Base-by-base conservation (phyloP, 2,329 filamentous ascomycete species). In the Penicillium sp. region DNA sequence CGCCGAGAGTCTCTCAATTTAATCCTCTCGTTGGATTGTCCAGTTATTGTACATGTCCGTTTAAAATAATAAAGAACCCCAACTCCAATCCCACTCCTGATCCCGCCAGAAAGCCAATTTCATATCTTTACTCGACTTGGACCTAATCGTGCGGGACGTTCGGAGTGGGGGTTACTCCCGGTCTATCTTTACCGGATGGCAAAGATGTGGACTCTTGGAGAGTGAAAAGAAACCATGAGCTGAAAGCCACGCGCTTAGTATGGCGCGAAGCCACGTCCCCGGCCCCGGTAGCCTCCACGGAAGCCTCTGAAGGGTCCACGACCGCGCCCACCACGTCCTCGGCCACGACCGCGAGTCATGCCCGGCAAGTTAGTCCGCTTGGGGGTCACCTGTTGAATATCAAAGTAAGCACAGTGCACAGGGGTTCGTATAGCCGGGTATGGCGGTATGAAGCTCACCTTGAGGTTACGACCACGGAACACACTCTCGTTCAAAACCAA, bases 281-380 rank as follows among this genome's bases (percentile, higher is more conserved):
- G 73, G 52, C 74, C 75, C 43, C 78, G 78, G 41, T 23, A 51
- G 20, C 18, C 49, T 33, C 82, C 63, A n/a, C 63, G 63, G 43
- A 59, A 64, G 33, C 82, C 82, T 58, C 82, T 79, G 68, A 89
- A 89, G 49, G 85, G 74, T 50, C 83, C 79, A 62, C 83, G 76
- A 49, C 82, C 78, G 37, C 81, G 76, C 11, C 78, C 79, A 54
- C 84, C 83, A 53, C 75, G 73, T 55, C 76, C 75, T 26, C 80
- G 78, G 54, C 92, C 91, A 61, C 93, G 78, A 54, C 92, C 91
- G 60, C 93, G 86, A 65, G 85, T 89, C 91, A 99, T 93, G 57
- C 94, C 94, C 1, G 94, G 94, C 51, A 99, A 81, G 73, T 99
- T 99, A 66, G 94, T 99, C 59, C 94, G 89, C 81, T 99, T 99